Percentiles rank a stretch among this genome's conserved stretches.
Evolutionary conservation across 768 basidiomycete species (phyloP).

Genomic region (Tricholoma sp.): DNA sequence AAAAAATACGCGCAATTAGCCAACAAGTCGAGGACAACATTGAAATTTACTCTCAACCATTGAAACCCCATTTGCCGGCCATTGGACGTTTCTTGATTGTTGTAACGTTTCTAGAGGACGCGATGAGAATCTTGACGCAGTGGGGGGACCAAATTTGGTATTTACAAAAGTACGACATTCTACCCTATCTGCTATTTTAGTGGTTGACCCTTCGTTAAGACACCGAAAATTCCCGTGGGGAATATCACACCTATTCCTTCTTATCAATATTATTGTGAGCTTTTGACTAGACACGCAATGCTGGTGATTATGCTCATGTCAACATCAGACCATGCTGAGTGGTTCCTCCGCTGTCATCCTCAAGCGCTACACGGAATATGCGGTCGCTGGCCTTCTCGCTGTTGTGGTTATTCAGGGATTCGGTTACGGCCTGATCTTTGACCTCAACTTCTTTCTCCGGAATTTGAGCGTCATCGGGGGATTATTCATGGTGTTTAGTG

Average conservation of each 20-base stretch:
- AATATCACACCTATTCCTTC: constrained; percentile 87
- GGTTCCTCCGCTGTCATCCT: constrained; percentile 83
- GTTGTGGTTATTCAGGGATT: constrained; percentile 96
- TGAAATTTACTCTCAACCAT: constrained; percentile 89
- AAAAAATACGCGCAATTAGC: constrained; percentile 66
- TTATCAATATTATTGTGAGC: constrained; percentile 87
- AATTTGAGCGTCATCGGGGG: constrained; percentile 98
- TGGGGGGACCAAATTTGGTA: constrained; percentile 99
- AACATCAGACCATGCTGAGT: constrained; percentile 76
- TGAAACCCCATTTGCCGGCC: constrained; percentile 90
- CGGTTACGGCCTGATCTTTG: constrained; percentile 98
- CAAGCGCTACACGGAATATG: constrained; percentile 83
- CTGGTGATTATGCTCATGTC: background rate
- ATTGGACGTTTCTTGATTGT: constrained; percentile 97
- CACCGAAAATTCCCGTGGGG: constrained; percentile 97
- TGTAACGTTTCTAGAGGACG: constrained; percentile 97
- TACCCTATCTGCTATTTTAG: background rate
- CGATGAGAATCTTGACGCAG: constrained; percentile 87
- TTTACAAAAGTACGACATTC: constrained; percentile 76
- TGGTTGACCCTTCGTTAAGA: constrained; percentile 36
- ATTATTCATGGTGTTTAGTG: constrained; percentile 98
- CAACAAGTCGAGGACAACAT: constrained; percentile 86
- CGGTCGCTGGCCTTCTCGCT: constrained; percentile 82
- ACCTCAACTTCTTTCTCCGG: constrained; percentile 99
- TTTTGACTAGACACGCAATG: background rate